A percentile compares a stretch with the other conserved stretches of the same genome.
Evolutionary conservation across 345 rosid species (phyloP).

Genomic region (Rubroshorea leprosula): DNA sequence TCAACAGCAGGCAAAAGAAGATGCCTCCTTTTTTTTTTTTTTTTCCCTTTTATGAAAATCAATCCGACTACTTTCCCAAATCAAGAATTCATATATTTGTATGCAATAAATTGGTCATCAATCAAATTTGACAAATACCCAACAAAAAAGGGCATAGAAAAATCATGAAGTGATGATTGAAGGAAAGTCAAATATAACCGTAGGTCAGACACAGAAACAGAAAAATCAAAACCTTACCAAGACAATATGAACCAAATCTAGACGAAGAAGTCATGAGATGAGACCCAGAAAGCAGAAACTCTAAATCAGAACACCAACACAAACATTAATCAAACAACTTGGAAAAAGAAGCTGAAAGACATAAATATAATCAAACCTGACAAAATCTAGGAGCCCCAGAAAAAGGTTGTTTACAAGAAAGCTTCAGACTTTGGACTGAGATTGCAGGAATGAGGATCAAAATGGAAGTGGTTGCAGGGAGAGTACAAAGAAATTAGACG

Average conservation of each 20-base stretch:
- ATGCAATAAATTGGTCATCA: conserved; percentile 1
- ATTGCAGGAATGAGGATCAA: background rate
- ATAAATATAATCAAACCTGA: background rate
- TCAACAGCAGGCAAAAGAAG: conserved; percentile 7
- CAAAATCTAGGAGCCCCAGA: background rate
- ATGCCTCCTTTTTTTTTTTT: too few relatives aligned
- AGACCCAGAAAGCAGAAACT: background rate
- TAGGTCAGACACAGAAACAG: background rate
- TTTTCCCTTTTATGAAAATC: background rate
- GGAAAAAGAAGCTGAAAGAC: background rate
- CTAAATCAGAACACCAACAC: background rate
- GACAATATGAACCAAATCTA: background rate
- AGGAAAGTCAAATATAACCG: too few relatives aligned
- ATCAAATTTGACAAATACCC: background rate
- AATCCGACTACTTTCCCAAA: conserved; percentile 3
- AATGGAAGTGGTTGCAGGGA: conserved; percentile 3
- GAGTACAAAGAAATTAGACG: conserved; percentile 1
- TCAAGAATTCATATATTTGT: conserved; percentile 11
- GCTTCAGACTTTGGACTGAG: background rate
- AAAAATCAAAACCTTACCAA: background rate
- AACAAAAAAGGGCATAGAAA: background rate
- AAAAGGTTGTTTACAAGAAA: background rate
- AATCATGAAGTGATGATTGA: background rate
- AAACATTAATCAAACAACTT: background rate
- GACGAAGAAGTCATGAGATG: background rate